phyloP scores from a whole-genome alignment of 2,329 filamentous ascomycete species.

The Cadophora sp. region DNA sequence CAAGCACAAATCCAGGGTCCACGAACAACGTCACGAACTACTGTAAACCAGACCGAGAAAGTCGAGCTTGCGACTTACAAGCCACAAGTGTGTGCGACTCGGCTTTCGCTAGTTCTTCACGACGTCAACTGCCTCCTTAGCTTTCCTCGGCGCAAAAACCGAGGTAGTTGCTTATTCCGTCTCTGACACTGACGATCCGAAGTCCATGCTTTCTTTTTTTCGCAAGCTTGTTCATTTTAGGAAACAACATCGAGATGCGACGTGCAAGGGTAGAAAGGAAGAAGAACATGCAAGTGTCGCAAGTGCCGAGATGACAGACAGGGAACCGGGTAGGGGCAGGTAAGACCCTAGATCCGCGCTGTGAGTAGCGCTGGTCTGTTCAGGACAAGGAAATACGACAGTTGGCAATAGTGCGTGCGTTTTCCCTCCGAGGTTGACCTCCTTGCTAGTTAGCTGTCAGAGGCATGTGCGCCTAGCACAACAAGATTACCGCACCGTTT shows the following conservation, averaged over 20 bases:
- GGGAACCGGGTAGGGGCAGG: neutral
- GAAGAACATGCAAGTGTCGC: neutral
- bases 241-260: neutral
- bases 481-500: neutral
- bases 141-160: neutral
- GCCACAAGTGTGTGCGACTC: neutral
- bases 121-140: neutral
- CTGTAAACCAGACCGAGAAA: neutral
- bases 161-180: neutral
- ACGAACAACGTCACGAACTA: neutral
- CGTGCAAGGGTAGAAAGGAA: neutral
- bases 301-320: conserved; percentile 7
- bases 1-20: neutral
- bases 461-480: neutral
- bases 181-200: conserved; percentile 10
- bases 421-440: neutral
- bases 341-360: neutral
- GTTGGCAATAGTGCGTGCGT: conserved; percentile 4
- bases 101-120: neutral
- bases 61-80: neutral
- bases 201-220: conserved; percentile 2
- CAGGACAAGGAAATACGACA: neutral
- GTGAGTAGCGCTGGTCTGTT: neutral
- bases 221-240: conserved; percentile 12
- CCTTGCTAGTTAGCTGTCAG: conserved; percentile 15